A percentile compares a stretch with the other conserved stretches of the same genome.
These are phyloP conservation scores for Aspergillus hiratsukae DNA, from an alignment of 2,329 filamentous ascomycete genomes.

Conservation along the genomic window DNA sequence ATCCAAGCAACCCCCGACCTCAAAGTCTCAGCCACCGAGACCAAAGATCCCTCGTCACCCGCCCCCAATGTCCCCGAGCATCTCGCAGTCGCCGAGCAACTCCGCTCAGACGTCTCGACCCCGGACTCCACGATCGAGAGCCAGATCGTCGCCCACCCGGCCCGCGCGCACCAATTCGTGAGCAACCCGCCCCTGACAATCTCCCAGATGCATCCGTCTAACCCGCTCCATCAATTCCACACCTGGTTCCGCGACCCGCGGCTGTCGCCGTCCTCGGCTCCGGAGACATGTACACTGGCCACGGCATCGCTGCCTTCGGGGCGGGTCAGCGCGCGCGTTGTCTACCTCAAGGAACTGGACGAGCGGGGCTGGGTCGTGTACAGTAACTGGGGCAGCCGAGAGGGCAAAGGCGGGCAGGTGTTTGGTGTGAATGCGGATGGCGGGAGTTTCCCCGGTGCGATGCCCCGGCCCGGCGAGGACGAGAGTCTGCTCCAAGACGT, in stretches of 20 bases:
- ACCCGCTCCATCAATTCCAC: slow-evolving; percentile 80
- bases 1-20: slow-evolving; percentile 23
- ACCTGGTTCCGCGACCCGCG: slow-evolving; percentile 78
- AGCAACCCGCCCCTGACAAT: slow-evolving; percentile 40
- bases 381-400: slow-evolving; percentile 76
- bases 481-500: slow-evolving; percentile 13
- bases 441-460: slow-evolving; percentile 43
- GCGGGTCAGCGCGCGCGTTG: slow-evolving; percentile 75
- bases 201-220: slow-evolving; percentile 38
- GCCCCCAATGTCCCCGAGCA: slow-evolving; percentile 3
- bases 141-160: slow-evolving; percentile 32
- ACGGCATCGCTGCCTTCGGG: slow-evolving; percentile 81
- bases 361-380: slow-evolving; percentile 80
- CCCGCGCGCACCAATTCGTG: slow-evolving; percentile 41
- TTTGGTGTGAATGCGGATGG: slow-evolving; percentile 23
- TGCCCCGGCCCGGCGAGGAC: slow-evolving; percentile 54
- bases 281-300: slow-evolving; percentile 82
- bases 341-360: slow-evolving; percentile 96
- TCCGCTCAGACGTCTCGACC: slow-evolving; percentile 33
- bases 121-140: slow-evolving; percentile 31
- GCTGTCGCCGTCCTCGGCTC: slow-evolving; percentile 59
- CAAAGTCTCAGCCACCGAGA: slow-evolving; percentile 12
- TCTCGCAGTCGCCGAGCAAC: slow-evolving; percentile 17
- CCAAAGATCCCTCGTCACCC: slow-evolving; percentile 10
- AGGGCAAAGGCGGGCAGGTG: slow-evolving; percentile 44